Conservation (phyloP, 1,139 yeast genomes). For the Geotrichum reessii region DNA sequence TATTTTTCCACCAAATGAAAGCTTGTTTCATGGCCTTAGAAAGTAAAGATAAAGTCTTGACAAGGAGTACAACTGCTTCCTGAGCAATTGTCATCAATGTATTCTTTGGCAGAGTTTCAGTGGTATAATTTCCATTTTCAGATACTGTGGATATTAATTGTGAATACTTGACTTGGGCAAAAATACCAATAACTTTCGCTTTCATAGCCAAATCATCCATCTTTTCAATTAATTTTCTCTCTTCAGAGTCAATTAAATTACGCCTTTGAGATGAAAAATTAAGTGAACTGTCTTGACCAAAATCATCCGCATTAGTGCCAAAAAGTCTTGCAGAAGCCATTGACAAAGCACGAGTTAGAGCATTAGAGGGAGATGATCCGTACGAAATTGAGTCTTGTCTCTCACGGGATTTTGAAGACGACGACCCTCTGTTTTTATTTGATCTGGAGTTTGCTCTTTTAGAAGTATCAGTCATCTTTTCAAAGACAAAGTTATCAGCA, state of each 20-base stretch:
- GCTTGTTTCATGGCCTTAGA: constrained; percentile 85
- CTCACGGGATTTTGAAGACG: background rate
- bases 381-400: constrained; percentile 36
- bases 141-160: constrained; percentile 57
- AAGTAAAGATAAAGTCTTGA: constrained; percentile 72
- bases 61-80: constrained; percentile 80
- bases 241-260: constrained; percentile 28
- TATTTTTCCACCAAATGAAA: constrained; percentile 74
- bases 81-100: constrained; percentile 60
- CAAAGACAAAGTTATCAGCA: constrained; percentile 71
- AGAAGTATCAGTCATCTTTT: constrained; percentile 11
- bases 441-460: constrained; percentile 4
- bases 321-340: constrained; percentile 84
- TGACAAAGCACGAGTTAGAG: constrained; percentile 79
- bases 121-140: constrained; percentile 26
- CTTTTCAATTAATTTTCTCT: constrained; percentile 41
- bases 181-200: constrained; percentile 80
- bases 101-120: constrained; percentile 26
- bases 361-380: constrained; percentile 74
- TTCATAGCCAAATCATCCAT: constrained; percentile 80
- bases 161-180: constrained; percentile 85
- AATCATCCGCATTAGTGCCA: constrained; percentile 44
- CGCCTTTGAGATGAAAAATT: constrained; percentile 18
- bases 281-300: constrained; percentile 18
- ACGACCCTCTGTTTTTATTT: constrained; percentile 4